Evolutionary conservation across 345 rosid genomes (phyloP).

Genomic region (Geranium rotundifolium): DNA sequence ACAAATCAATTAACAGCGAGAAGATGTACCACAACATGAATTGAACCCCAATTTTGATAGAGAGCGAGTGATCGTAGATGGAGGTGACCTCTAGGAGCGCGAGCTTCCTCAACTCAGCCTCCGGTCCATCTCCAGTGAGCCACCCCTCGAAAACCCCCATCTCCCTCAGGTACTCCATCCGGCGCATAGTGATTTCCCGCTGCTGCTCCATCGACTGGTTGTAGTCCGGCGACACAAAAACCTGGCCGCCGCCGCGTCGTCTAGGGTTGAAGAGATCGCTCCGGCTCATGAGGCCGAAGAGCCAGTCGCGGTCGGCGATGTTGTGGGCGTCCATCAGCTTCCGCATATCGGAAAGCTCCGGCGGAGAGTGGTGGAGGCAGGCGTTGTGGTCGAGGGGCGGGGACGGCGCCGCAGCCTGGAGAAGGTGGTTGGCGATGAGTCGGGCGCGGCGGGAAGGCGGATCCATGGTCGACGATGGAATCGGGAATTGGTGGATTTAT

Average conservation of each 20-base stretch:
- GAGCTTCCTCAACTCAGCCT: conserved; percentile 47
- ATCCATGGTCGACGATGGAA: conserved; percentile 15
- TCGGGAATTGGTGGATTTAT: not conserved
- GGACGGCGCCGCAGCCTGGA: conserved; percentile 13
- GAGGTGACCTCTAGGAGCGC: conserved; percentile 45
- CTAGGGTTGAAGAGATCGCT: conserved; percentile 51
- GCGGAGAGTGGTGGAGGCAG: conserved; percentile 54
- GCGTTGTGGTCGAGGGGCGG: conserved; percentile 22
- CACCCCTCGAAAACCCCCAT: conserved; percentile 61
- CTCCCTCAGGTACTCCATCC: conserved; percentile 48
- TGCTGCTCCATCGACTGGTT: conserved; percentile 95
- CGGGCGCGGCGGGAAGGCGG: conserved; percentile 41
- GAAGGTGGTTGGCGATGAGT: conserved; percentile 48
- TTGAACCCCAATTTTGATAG: conserved; percentile 71
- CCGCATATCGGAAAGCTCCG: conserved; percentile 72
- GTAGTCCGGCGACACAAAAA: conserved; percentile 63
- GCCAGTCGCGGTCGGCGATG: conserved; percentile 64
- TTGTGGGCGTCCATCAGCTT: conserved; percentile 56
- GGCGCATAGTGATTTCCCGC: conserved; percentile 66
- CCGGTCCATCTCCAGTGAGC: conserved; percentile 51
- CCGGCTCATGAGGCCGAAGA: conserved; percentile 58
- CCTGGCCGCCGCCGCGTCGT: conserved; percentile 48
- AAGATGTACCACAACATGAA: conserved; percentile 54
- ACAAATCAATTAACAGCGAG: not conserved
- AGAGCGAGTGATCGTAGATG: conserved; percentile 63